Conservation (phyloP, 345 rosid species). For the Linum usitatissimum region DNA sequence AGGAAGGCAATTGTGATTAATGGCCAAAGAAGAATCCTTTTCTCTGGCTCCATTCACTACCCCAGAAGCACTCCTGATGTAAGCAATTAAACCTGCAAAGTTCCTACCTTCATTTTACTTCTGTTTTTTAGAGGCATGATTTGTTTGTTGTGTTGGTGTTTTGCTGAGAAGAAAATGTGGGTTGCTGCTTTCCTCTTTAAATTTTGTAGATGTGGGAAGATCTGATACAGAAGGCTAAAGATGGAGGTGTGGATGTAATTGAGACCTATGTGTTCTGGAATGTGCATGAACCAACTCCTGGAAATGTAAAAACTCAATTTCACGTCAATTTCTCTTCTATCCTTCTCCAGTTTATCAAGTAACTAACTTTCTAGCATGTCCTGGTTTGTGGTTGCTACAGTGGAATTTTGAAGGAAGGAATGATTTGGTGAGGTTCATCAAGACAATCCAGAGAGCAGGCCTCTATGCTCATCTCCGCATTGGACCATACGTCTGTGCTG, state of each 20-base stretch:
- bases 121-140: not conserved
- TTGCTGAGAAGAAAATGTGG: not conserved
- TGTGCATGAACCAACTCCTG: slow-evolving; percentile 94
- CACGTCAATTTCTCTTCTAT: not conserved
- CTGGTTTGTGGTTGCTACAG: slow-evolving; percentile 27
- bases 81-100: not conserved
- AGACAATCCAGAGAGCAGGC: slow-evolving; percentile 71
- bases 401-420: slow-evolving; percentile 88
- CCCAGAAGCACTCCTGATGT: slow-evolving; percentile 94
- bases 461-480: slow-evolving; percentile 93
- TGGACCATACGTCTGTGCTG: slow-evolving; percentile 98
- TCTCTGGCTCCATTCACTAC: slow-evolving; percentile 92
- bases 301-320: slow-evolving; percentile 43
- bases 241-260: slow-evolving; percentile 88
- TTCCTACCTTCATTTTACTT: not conserved
- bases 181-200: not conserved
- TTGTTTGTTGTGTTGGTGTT: not conserved
- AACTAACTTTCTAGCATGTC: not conserved
- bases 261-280: slow-evolving; percentile 99
- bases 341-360: too few relatives aligned
- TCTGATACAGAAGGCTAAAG: slow-evolving; percentile 94
- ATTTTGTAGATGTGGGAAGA: slow-evolving; percentile 90
- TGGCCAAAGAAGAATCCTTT: slow-evolving; percentile 80
- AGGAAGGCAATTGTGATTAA: slow-evolving; percentile 72
- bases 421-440: slow-evolving; percentile 88